Evolutionary conservation across 441 rosid species (phyloP), one percentile per base, ranked within the genome.

Genomic region (Aleurites moluccanus): DNA sequence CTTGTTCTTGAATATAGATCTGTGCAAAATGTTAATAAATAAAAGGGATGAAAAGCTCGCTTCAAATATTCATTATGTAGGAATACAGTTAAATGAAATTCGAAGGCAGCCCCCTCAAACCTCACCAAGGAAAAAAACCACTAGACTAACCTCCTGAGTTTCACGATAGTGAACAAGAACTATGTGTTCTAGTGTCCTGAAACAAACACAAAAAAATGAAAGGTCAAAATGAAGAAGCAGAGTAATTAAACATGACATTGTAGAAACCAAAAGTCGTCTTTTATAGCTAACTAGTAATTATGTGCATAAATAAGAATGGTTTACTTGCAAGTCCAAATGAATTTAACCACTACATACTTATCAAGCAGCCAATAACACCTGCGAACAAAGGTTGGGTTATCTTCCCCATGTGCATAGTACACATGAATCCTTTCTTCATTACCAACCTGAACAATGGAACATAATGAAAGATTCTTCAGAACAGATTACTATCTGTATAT

Each of bases 111-210:
- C 47, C 67, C 44, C 44, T 57, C 66, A 56, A 55, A 56, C 60
- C 21, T 59, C 50, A 44, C 33, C 20, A 62, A 49, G 35, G n/a
- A 57, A 23, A 73, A 80, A 49, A 13, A 20, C n/a, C 40, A 57
- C 3, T 9, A 42, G 42, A 87, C 97, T 75, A 80, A 93, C 99
- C 98, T 94, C 98, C 75, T 84, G 93, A 61, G 98, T 96, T 81
- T 96, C 97, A 35, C 99, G 99, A 64, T 96, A 96, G 82, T 96
- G 99, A 76, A 96, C 99, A 72, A 96, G 99, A 82, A 96, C 99
- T 71, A 92, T 88, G 81, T 96, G 92, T 79, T 96, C 99, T 69
- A 89, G 81, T 78, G 86, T 73, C 93, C 99, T 96, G 92, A 72
- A 83, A 81, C 57, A 71, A 80, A 38, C 64, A 40, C 68, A 50